Percentiles rank a stretch among this genome's conserved stretches.
These are phyloP conservation scores for Epichloe sp. DNA, from an alignment of 2,329 filamentous ascomycete species.

Conservation along the genomic window DNA sequence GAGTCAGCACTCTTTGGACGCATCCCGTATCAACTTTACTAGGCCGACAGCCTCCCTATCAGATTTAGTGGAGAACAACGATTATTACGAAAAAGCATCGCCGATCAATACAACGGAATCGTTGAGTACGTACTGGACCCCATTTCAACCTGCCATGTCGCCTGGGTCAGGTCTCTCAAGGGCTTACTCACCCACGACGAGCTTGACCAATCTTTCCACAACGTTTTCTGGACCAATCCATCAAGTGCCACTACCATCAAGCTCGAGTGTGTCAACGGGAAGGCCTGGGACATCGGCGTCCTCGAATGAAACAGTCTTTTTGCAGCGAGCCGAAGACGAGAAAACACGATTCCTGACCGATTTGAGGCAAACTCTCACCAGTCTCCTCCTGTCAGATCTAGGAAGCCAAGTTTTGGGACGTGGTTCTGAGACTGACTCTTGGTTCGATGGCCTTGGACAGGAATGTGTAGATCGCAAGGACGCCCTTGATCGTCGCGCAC, in stretches of 20 bases:
- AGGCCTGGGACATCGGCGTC: constrained; percentile 55
- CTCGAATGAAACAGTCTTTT: constrained; percentile 52
- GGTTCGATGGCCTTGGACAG: constrained; percentile 61
- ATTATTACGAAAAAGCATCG: constrained; percentile 57
- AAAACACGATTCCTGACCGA: constrained; percentile 69
- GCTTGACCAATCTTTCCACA: constrained; percentile 42
- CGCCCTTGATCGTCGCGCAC: constrained; percentile 34
- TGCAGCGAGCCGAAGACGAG: constrained; percentile 49
- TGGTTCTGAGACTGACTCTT: constrained; percentile 85
- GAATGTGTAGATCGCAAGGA: constrained; percentile 52
- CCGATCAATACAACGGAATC: constrained; percentile 63
- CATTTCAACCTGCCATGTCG: constrained; percentile 58
- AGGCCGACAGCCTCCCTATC: constrained; percentile 45
- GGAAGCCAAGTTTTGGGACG: constrained; percentile 74
- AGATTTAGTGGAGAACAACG: constrained; percentile 56
- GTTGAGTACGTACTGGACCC: constrained; percentile 77
- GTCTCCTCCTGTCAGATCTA: constrained; percentile 77
- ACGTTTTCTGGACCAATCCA: constrained; percentile 32
- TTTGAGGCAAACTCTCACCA: constrained; percentile 66
- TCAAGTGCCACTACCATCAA: constrained; percentile 29
- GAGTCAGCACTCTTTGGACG: constrained; percentile 59
- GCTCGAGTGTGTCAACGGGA: constrained; percentile 33
- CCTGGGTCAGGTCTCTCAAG: constrained; percentile 46
- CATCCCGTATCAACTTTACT: constrained; percentile 49
- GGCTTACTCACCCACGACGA: constrained; percentile 49